phyloP scores from a whole-genome alignment of 306 rosid species.

The Nissolia schottii region DNA sequence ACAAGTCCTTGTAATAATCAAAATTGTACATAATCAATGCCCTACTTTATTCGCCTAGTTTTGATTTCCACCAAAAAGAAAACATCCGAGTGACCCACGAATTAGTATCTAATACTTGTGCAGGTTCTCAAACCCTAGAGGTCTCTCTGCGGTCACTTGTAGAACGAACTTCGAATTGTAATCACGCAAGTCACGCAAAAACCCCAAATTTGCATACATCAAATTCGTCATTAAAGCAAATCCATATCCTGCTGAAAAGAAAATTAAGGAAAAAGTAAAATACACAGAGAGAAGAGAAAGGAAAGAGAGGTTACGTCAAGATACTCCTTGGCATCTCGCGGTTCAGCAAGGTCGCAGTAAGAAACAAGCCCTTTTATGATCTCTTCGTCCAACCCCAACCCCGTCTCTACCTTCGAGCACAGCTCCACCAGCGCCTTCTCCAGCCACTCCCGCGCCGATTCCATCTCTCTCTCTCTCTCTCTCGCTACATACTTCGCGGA shows the following conservation, averaged over 20 bases:
- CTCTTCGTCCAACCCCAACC: slow-evolving; percentile 67
- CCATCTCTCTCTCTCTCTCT: slow-evolving; percentile 34
- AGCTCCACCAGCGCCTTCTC: slow-evolving; percentile 80
- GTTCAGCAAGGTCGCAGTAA: slow-evolving; percentile 80
- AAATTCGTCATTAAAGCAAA: background rate
- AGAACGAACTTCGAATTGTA: background rate
- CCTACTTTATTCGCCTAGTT: background rate
- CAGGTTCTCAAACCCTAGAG: background rate
- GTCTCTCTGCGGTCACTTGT: background rate
- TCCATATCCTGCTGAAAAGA: background rate
- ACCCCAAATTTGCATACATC: background rate
- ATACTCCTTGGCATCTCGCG: slow-evolving; percentile 87
- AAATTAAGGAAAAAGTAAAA: background rate
- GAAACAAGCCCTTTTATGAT: slow-evolving; percentile 88
- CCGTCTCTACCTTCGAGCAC: slow-evolving; percentile 64
- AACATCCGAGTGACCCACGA: too few species aligned
- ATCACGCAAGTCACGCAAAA: too few species aligned
- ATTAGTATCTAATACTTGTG: background rate
- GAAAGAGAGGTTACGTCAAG: slow-evolving; percentile 57
- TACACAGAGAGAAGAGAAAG: background rate
- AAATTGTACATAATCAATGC: background rate
- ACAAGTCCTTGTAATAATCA: background rate
- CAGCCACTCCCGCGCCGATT: slow-evolving; percentile 72
- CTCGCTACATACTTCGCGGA: background rate
- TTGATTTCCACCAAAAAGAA: too few species aligned